These are phyloP conservation scores for Bauhinia variegata DNA, from an alignment of 306 rosid species.

Conservation along the genomic window DNA sequence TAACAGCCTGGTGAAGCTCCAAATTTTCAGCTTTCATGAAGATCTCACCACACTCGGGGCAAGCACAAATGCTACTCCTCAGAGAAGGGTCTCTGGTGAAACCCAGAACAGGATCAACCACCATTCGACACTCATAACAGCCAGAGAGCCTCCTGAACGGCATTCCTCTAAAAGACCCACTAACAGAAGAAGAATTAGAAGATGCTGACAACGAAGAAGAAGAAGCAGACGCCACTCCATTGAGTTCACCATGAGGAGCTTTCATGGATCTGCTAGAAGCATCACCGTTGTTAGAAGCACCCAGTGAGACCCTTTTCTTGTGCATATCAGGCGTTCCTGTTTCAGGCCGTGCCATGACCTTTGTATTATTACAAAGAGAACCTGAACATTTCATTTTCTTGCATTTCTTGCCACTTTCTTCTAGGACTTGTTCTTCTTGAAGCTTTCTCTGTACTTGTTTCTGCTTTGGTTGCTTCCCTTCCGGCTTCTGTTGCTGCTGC, in stretches of 20 bases:
- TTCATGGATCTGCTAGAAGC: conserved; percentile 73
- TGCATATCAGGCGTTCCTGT: conserved; percentile 59
- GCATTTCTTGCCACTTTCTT: conserved; percentile 67
- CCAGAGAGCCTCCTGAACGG: conserved; percentile 92
- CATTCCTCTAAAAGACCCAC: conserved; percentile 78
- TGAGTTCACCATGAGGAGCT: conserved; percentile 66
- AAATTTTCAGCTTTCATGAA: conserved; percentile 82
- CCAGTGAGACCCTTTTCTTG: conserved; percentile 60
- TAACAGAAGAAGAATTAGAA: conserved; percentile 65
- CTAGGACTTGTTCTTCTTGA: conserved; percentile 56
- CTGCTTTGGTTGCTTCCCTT: conserved; percentile 45
- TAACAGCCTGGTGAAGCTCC: conserved; percentile 81
- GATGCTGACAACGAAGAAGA: conserved; percentile 69
- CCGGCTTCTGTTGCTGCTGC: conserved; percentile 35
- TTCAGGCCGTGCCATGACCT: conserved; percentile 75
- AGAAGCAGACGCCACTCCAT: conserved; percentile 56
- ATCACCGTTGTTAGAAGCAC: conserved; percentile 49
- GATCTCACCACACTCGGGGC: conserved; percentile 89
- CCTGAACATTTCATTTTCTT: conserved; percentile 97
- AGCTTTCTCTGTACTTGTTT: conserved; percentile 50
- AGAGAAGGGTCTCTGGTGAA: conserved; percentile 85
- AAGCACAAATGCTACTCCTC: conserved; percentile 74
- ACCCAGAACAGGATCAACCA: conserved; percentile 90
- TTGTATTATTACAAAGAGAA: conserved; percentile 83
- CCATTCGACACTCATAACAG: conserved; percentile 95